Percentiles rank a stretch among this genome's conserved stretches.
Evolutionary conservation across 2,329 filamentous ascomycete genomes (phyloP).

Genomic region (Xylariaceae sp.): DNA sequence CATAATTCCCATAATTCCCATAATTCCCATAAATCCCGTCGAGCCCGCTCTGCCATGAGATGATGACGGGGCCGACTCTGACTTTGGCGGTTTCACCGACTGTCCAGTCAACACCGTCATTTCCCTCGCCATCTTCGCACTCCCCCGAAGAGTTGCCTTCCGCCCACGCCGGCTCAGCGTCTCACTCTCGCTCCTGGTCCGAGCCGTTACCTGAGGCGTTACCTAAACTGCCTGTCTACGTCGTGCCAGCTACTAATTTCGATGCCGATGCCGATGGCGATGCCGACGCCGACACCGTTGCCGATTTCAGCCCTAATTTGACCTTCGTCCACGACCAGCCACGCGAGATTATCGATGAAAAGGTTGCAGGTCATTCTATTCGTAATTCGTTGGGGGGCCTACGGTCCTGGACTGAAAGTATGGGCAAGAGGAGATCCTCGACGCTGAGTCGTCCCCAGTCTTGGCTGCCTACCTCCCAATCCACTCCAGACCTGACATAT

Average conservation of each 20-base stretch:
- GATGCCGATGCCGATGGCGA: slow-evolving; percentile 24
- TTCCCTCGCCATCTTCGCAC: slow-evolving; percentile 30
- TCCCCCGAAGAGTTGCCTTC: slow-evolving; percentile 23
- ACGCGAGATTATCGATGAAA: slow-evolving; percentile 27
- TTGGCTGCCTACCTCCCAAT: slow-evolving; percentile 47
- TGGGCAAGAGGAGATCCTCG: slow-evolving; percentile 41
- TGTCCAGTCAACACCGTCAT: slow-evolving; percentile 35
- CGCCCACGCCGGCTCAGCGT: slow-evolving; percentile 13
- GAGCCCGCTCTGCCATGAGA: slow-evolving; percentile 34
- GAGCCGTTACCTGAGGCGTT: slow-evolving; percentile 28
- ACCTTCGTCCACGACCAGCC: slow-evolving; percentile 33
- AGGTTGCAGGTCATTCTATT: slow-evolving; percentile 17
- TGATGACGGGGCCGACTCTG: slow-evolving; percentile 40
- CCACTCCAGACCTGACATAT: slow-evolving; percentile 34
- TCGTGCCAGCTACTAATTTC: slow-evolving; percentile 49
- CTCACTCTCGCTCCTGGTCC: slow-evolving; percentile 23
- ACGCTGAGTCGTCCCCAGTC: slow-evolving; percentile 46
- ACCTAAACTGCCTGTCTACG: slow-evolving; percentile 40
- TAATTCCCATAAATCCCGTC: background rate
- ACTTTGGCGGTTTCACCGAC: slow-evolving; percentile 37
- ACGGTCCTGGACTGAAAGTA: slow-evolving; percentile 26
- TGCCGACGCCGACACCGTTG: no score
- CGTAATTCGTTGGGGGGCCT: slow-evolving; percentile 26
- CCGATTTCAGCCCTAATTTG: slow-evolving; percentile 44
- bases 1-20: no score